Percentiles rank a stretch among this genome's conserved stretches.
These are phyloP conservation scores for Helenozyma baotianmanensis DNA, from an alignment of 805 yeast species.

Conservation along the genomic window DNA sequence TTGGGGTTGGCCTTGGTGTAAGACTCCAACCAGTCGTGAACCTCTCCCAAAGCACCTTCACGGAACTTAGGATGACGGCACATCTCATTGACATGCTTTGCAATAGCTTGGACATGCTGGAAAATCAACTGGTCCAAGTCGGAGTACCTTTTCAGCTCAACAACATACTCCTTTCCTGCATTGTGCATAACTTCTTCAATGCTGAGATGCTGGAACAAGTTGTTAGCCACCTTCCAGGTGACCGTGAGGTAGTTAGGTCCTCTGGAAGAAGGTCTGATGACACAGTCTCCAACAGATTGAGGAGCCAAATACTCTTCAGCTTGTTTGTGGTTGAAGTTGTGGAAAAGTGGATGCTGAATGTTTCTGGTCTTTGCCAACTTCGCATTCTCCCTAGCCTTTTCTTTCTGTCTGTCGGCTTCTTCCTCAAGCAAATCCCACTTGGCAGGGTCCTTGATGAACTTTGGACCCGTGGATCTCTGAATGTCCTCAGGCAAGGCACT, in stretches of 20 bases:
- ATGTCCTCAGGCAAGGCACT: constrained; percentile 68
- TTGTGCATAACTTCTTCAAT: constrained; percentile 71
- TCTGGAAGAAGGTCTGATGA: constrained; percentile 88
- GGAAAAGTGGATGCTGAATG: constrained; percentile 88
- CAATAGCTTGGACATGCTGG: constrained; percentile 78
- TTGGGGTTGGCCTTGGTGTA: constrained; percentile 89
- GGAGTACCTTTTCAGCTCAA: constrained; percentile 66
- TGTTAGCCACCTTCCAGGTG: constrained; percentile 94
- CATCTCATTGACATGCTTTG: constrained; percentile 80
- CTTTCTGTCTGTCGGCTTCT: constrained; percentile 55
- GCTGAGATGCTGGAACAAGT: constrained; percentile 86
- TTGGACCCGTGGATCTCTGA: constrained; percentile 46
- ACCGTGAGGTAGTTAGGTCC: constrained; percentile 86
- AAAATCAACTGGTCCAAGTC: constrained; percentile 93
- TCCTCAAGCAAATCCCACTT: constrained; percentile 83
- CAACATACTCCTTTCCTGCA: constrained; percentile 54
- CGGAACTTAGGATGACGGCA: constrained; percentile 84
- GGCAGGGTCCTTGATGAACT: constrained; percentile 48
- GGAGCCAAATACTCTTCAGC: constrained; percentile 94
- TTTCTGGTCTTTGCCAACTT: constrained; percentile 69
- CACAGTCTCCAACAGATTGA: constrained; percentile 83
- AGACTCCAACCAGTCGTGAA: constrained; percentile 79
- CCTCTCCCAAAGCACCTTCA: constrained; percentile 72
- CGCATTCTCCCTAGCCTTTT: constrained; percentile 56
- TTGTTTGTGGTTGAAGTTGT: constrained; percentile 74